Evolutionary conservation across 345 rosid species (phyloP).

Genomic region (Linum trigynum): DNA sequence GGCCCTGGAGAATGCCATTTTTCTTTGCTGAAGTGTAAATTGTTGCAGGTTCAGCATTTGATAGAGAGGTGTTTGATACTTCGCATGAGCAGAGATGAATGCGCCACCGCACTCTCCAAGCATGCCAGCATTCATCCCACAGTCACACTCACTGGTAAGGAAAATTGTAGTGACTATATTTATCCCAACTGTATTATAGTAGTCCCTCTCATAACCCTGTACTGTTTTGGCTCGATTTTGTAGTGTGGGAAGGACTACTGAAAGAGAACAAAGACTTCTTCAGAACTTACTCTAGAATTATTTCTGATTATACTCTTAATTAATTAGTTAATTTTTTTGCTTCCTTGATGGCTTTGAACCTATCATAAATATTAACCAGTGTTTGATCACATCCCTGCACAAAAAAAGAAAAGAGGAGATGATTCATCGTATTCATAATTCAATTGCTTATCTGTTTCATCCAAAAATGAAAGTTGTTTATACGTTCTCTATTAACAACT

Average conservation of each 20-base stretch:
- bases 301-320: too few relatives aligned
- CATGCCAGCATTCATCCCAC: slow-evolving; percentile 34
- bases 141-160: slow-evolving; percentile 33
- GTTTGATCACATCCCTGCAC: too few relatives aligned
- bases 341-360: too few relatives aligned
- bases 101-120: slow-evolving; percentile 29
- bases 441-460: too few relatives aligned
- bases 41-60: slow-evolving; percentile 41
- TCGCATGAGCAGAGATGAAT: slow-evolving; percentile 40
- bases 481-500: too few relatives aligned
- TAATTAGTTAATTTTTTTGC: neutral
- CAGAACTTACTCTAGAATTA: slow-evolving; percentile 25
- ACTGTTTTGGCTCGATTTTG: neutral
- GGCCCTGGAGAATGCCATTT: slow-evolving; percentile 1
- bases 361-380: too few relatives aligned
- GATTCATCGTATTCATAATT: too few relatives aligned
- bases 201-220: neutral
- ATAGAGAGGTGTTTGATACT: slow-evolving; percentile 44
- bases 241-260: slow-evolving; percentile 42
- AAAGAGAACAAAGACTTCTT: slow-evolving; percentile 43
- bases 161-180: too few relatives aligned
- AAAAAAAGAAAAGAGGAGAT: too few relatives aligned
- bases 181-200: too few relatives aligned
- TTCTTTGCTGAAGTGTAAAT: neutral
- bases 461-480: too few relatives aligned